A percentile compares a stretch with the other conserved stretches of the same genome.
These are phyloP conservation scores for Fusarium anthophilum DNA, from an alignment of 2,329 filamentous ascomycete species.

Conservation along the genomic window DNA sequence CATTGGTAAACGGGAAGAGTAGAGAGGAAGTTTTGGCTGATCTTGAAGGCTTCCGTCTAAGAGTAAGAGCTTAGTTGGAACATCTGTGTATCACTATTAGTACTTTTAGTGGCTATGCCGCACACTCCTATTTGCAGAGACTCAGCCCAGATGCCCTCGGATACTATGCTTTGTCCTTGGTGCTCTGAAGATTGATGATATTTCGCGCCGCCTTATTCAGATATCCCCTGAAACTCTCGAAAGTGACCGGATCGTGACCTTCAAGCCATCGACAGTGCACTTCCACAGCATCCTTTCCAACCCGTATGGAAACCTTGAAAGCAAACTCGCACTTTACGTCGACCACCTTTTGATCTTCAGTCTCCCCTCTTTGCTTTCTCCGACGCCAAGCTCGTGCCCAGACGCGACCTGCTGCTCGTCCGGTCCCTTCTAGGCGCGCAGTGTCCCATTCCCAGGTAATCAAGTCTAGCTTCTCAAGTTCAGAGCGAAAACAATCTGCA, in stretches of 20 bases:
- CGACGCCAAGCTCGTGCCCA: conserved; percentile 81
- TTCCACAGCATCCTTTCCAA: conserved; percentile 52
- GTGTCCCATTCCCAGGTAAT: conserved; percentile 71
- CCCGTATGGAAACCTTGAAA: conserved; percentile 64
- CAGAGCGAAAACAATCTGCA: conserved; percentile 50
- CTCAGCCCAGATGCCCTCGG: not conserved
- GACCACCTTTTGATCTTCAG: conserved; percentile 11
- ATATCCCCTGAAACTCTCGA: conserved; percentile 89
- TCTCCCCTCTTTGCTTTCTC: conserved; percentile 58
- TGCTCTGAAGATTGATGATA: not conserved
- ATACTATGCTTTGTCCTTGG: not conserved
- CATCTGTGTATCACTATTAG: not conserved
- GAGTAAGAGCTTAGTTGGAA: conserved; percentile 20
- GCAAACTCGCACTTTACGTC: conserved; percentile 60
- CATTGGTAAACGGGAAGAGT: conserved; percentile 53
- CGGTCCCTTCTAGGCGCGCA: conserved; percentile 63
- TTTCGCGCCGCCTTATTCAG: conserved; percentile 59
- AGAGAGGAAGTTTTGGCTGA: conserved; percentile 52
- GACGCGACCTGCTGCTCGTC: conserved; percentile 74
- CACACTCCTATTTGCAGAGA: not conserved
- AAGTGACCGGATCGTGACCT: conserved; percentile 76
- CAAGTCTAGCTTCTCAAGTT: conserved; percentile 67
- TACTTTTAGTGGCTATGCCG: not conserved
- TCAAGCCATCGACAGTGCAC: conserved; percentile 71
- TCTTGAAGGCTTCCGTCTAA: conserved; percentile 42